phyloP scores from a whole-genome alignment of 2,329 filamentous ascomycete species.

The Eurotiales sp. region DNA sequence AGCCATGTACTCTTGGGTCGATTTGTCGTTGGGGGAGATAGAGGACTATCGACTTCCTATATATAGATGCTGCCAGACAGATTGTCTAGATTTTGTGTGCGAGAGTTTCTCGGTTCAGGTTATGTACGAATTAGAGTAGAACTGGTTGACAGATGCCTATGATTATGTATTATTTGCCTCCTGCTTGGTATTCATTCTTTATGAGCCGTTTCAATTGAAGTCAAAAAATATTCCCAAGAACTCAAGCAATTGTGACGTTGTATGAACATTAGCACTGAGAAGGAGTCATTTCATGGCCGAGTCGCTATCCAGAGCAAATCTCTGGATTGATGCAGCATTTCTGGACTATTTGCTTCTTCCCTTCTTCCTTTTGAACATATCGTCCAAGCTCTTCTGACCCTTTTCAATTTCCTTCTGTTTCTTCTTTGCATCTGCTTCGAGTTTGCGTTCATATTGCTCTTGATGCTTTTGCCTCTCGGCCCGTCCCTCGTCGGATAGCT shows the following conservation, averaged over 20 bases:
- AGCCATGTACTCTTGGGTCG: neutral
- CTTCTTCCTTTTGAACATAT: constrained; percentile 29
- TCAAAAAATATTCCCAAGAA: too few relatives aligned
- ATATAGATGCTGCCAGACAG: neutral
- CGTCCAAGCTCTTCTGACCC: constrained; percentile 32
- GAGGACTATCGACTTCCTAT: neutral
- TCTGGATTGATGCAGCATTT: too few relatives aligned
- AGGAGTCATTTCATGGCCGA: too few relatives aligned
- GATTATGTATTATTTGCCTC: neutral
- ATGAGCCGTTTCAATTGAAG: too few relatives aligned
- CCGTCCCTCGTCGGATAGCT: constrained; percentile 64
- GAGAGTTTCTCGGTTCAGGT: neutral
- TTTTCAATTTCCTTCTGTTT: constrained; percentile 46
- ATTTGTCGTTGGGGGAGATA: neutral
- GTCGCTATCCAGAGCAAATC: too few relatives aligned
- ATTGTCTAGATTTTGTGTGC: neutral
- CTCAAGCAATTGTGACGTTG: too few relatives aligned
- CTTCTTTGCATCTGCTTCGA: constrained; percentile 54
- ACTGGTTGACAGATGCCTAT: neutral
- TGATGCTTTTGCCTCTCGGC: constrained; percentile 71
- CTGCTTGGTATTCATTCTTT: too few relatives aligned
- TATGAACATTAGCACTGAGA: too few relatives aligned
- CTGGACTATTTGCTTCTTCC: constrained; percentile 15
- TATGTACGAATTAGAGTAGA: neutral
- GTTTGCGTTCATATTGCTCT: constrained; percentile 74